Conservation (phyloP, 169 alveolate genomes). For the Plasmodium coatneyi region DNA sequence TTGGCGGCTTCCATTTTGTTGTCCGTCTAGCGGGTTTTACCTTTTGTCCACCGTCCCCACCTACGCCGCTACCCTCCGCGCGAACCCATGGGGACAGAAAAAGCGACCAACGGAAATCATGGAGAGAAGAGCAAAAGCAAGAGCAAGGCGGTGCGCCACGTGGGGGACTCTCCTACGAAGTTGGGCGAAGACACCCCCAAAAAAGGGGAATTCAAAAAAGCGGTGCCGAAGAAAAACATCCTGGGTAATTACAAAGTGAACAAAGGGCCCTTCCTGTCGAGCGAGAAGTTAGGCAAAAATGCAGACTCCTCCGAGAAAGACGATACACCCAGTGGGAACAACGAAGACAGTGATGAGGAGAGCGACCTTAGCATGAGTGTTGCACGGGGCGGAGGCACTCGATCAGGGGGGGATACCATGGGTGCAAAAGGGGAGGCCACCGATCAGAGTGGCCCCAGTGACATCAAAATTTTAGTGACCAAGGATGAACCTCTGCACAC, state of each 20-base stretch:
- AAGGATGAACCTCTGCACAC: constrained; percentile 46
- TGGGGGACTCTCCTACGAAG: not conserved
- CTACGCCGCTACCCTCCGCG: not conserved
- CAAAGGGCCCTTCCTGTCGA: not conserved
- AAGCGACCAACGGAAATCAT: not conserved
- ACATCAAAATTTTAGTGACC: constrained; percentile 38
- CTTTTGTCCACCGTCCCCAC: not conserved
- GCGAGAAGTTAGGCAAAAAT: not conserved
- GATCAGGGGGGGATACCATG: not conserved
- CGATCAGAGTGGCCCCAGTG: not conserved
- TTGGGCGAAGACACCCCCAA: not conserved
- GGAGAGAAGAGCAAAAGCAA: not conserved
- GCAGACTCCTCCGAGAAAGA: not conserved
- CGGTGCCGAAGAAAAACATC: not conserved
- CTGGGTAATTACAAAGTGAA: not conserved
- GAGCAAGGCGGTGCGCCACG: not conserved
- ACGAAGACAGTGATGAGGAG: not conserved
- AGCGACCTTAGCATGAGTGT: not conserved
- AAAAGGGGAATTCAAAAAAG: not conserved
- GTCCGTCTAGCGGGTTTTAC: not conserved
- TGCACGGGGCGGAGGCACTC: not conserved
- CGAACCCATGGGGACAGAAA: not conserved
- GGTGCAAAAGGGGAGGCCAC: not conserved
- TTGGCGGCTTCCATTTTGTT: not conserved
- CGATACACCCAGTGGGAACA: not conserved